These are phyloP conservation scores for Chiua virens DNA, from an alignment of 768 basidiomycete species.

Conservation along the genomic window DNA sequence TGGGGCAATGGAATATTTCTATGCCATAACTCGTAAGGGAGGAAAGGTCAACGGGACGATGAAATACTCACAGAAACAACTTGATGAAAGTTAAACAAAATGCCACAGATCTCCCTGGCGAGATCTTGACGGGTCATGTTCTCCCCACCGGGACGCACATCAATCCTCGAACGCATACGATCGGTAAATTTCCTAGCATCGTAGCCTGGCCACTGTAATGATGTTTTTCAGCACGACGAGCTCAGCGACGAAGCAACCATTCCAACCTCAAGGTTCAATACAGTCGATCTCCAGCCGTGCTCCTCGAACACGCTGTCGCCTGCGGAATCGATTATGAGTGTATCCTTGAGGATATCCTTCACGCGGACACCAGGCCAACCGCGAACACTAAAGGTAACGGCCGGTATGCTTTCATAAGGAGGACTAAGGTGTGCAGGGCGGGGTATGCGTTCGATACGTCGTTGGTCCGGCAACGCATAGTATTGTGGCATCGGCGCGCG, in stretches of 20 bases:
- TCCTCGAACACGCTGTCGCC: conserved; percentile 17
- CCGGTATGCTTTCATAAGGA: conserved; percentile 10
- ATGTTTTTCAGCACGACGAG: not conserved
- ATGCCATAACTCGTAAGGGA: not conserved
- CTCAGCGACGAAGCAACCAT: not conserved
- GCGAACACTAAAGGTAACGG: conserved; percentile 16
- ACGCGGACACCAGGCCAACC: conserved; percentile 22
- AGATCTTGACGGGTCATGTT: conserved; percentile 21
- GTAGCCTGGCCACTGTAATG: conserved; percentile 27
- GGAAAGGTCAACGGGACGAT: not conserved
- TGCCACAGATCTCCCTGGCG: conserved; percentile 14
- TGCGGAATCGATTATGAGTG: conserved; percentile 12
- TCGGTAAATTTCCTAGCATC: not conserved
- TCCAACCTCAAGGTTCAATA: conserved; percentile 21
- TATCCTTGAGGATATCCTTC: conserved; percentile 13
- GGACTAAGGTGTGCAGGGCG: conserved; percentile 14
- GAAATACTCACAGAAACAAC: conserved; percentile 6
- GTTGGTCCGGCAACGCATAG: conserved; percentile 15
- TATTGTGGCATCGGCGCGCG: conserved; percentile 18
- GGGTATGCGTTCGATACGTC: conserved; percentile 19
- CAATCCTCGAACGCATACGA: conserved; percentile 15
- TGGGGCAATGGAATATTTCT: conserved; percentile 10
- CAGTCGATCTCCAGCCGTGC: conserved; percentile 21
- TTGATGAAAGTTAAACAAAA: conserved; percentile 10
- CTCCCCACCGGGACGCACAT: conserved; percentile 1